phyloP scores from a whole-genome alignment of 2,329 filamentous ascomycete genomes.

The Lasiodiplodia theobromae region DNA sequence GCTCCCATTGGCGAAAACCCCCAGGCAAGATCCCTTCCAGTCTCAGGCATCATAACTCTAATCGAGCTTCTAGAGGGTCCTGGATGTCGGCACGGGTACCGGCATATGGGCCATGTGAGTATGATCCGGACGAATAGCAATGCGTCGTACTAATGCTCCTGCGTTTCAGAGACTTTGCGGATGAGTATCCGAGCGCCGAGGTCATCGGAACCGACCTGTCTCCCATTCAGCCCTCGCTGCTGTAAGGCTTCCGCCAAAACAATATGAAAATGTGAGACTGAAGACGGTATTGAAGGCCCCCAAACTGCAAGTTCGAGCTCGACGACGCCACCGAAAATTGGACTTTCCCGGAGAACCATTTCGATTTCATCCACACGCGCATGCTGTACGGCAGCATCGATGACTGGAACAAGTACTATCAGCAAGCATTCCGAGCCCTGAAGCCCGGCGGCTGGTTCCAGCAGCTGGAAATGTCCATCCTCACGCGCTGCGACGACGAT shows the following conservation, averaged over 20 bases:
- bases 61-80: conserved; percentile 38
- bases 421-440: conserved; percentile 33
- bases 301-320: conserved; percentile 59
- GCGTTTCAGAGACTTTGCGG: conserved; percentile 40
- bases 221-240: conserved; percentile 49
- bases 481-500: conserved; percentile 37
- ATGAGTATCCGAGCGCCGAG: conserved; percentile 43
- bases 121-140: conserved; percentile 4
- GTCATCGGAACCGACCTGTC: conserved; percentile 57
- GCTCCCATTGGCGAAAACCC: conserved; percentile 38
- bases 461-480: conserved; percentile 39
- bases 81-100: conserved; percentile 49
- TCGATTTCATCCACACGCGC: conserved; percentile 38
- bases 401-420: conserved; percentile 38
- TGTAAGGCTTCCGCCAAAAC: neutral
- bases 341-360: conserved; percentile 37
- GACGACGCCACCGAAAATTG: conserved; percentile 52
- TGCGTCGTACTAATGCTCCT: conserved; percentile 19
- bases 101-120: conserved; percentile 51
- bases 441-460: conserved; percentile 39
- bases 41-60: neutral
- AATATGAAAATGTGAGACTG: conserved; percentile 50
- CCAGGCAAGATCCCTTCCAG: conserved; percentile 21
- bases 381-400: conserved; percentile 35
- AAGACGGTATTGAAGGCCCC: conserved; percentile 58